These are phyloP conservation scores for Leptographium galeiforme DNA, from an alignment of 2,329 filamentous ascomycete species.

Conservation along the genomic window DNA sequence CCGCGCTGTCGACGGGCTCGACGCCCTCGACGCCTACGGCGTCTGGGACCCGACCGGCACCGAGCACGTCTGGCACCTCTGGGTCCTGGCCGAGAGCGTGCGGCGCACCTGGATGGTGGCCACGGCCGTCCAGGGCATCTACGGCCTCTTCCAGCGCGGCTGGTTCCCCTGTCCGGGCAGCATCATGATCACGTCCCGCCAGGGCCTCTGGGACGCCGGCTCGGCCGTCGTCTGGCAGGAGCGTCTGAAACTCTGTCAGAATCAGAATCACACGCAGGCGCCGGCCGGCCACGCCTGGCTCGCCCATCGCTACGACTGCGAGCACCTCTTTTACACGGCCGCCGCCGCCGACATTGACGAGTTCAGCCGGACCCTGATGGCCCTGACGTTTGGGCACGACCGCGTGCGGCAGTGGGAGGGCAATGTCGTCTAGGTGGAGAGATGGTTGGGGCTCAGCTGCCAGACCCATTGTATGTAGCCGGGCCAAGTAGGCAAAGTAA, in stretches of 20 bases:
- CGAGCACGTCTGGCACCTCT: slow-evolving; percentile 13
- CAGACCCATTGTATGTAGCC: too few relatives aligned
- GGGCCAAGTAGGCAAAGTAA: too few relatives aligned
- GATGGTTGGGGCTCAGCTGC: neutral
- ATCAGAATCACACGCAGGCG: too few relatives aligned
- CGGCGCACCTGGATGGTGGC: slow-evolving; percentile 16
- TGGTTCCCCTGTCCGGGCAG: slow-evolving; percentile 14
- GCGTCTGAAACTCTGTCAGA: neutral
- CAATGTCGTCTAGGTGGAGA: neutral
- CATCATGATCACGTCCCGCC: slow-evolving; percentile 13
- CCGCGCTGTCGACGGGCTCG: too few relatives aligned
- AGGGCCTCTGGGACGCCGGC: slow-evolving; percentile 16
- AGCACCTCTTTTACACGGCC: slow-evolving; percentile 4
- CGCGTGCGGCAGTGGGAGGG: neutral
- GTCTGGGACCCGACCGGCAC: neutral
- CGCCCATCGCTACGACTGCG: slow-evolving; percentile 3
- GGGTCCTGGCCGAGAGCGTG: slow-evolving; percentile 21
- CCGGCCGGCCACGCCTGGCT: neutral
- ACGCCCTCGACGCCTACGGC: too few relatives aligned
- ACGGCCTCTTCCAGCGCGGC: slow-evolving; percentile 13
- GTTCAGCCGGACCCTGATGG: slow-evolving; percentile 8
- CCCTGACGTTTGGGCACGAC: slow-evolving; percentile 9
- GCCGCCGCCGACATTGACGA: slow-evolving; percentile 9
- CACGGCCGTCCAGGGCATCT: slow-evolving; percentile 10
- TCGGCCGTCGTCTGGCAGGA: slow-evolving; percentile 13